These are phyloP conservation scores for Lasiodiplodia theobromae DNA, from an alignment of 2,329 filamentous ascomycete species.

Conservation along the genomic window DNA sequence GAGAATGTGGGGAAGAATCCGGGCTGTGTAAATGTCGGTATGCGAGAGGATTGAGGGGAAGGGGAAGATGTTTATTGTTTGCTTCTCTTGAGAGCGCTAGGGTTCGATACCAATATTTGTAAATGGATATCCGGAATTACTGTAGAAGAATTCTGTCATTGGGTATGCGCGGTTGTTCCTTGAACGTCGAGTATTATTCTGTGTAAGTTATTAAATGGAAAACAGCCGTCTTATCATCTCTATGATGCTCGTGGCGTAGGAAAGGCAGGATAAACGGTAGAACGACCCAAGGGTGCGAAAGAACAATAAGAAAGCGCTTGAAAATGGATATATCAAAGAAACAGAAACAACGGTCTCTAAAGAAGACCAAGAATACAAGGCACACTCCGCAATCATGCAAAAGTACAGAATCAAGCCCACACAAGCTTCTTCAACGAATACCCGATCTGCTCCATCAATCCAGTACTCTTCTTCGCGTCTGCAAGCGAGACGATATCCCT, in stretches of 20 bases:
- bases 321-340: slow-evolving; percentile 24
- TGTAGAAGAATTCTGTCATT: too few species aligned
- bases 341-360: not conserved
- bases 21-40: not conserved
- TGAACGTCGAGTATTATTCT: not conserved
- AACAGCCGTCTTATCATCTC: slow-evolving; percentile 21
- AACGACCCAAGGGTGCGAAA: not conserved
- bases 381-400: not conserved
- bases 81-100: too few species aligned
- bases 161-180: not conserved
- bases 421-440: slow-evolving; percentile 94
- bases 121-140: too few species aligned
- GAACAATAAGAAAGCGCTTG: not conserved
- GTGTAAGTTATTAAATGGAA: not conserved
- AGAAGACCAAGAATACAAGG: not conserved
- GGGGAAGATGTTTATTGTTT: too few species aligned
- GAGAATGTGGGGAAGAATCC: not conserved
- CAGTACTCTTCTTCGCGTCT: slow-evolving; percentile 87
- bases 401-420: slow-evolving; percentile 66
- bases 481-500: slow-evolving; percentile 80
- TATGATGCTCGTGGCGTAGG: slow-evolving; percentile 11
- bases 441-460: slow-evolving; percentile 83
- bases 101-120: too few species aligned
- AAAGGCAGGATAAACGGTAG: not conserved
- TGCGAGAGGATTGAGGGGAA: too few species aligned